Conservation (phyloP, 164 flowering plant genomes). For the Umbilicus rupestris region DNA sequence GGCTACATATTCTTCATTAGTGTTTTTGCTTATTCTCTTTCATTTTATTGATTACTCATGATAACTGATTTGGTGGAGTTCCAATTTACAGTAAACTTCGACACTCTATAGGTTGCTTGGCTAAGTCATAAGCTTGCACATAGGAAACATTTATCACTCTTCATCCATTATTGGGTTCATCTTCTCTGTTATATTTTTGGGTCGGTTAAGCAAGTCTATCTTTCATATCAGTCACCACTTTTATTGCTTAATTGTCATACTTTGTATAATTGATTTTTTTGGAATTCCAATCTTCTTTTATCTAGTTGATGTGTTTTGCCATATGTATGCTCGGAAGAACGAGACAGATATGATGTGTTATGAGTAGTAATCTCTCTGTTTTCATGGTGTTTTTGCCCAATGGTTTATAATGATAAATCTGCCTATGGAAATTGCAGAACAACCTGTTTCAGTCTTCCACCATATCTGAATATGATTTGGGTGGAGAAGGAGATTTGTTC, state of each 20-base stretch:
- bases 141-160: constrained; percentile 1
- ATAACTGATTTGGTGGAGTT: constrained; percentile 3
- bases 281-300: background rate
- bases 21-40: background rate
- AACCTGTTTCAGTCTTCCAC: constrained; percentile 35
- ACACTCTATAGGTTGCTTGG: background rate
- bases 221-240: background rate
- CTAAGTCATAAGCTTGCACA: background rate
- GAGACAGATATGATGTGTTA: background rate
- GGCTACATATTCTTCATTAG: background rate
- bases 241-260: background rate
- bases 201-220: background rate
- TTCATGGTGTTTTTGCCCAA: background rate
- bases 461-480: constrained; percentile 65
- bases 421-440: constrained; percentile 19
- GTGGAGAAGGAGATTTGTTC: constrained; percentile 87
- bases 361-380: background rate
- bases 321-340: background rate
- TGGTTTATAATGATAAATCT: background rate
- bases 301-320: background rate
- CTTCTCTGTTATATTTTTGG: background rate
- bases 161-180: background rate
- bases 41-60: constrained; percentile 6
- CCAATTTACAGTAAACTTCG: background rate
- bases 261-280: background rate